These are phyloP conservation scores for Pythium utonaiense DNA, from an alignment of 352 stramenopile species.

Conservation along the genomic window DNA sequence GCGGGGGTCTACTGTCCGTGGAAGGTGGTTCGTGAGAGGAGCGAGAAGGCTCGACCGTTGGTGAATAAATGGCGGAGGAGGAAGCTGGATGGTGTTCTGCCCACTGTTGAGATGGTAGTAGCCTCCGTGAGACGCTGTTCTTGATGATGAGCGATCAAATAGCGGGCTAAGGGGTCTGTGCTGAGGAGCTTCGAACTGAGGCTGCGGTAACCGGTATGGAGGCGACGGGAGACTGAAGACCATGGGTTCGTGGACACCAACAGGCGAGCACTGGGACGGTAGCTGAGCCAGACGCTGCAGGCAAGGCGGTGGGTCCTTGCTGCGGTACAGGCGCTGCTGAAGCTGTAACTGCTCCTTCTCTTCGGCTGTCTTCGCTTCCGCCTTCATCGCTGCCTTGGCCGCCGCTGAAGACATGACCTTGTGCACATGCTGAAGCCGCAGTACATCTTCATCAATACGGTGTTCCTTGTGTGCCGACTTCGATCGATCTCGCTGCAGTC, in stretches of 20 bases:
- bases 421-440: conserved; percentile 18
- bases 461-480: conserved; percentile 22
- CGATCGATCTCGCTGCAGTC: conserved; percentile 26
- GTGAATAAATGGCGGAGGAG: neutral
- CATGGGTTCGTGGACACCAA: conserved; percentile 9
- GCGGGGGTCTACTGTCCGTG: neutral
- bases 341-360: neutral
- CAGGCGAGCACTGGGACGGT: conserved; percentile 7
- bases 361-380: neutral
- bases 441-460: conserved; percentile 21
- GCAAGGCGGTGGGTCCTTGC: conserved; percentile 19
- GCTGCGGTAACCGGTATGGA: neutral
- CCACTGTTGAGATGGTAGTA: neutral
- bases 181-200: neutral
- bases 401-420: conserved; percentile 6
- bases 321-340: conserved; percentile 11
- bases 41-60: neutral
- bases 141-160: neutral
- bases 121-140: neutral
- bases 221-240: neutral
- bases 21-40: neutral
- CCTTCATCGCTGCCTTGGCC: neutral
- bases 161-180: neutral
- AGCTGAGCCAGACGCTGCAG: conserved; percentile 14
- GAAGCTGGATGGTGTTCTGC: neutral